These are phyloP conservation scores for Phalaenopsis equestris DNA, from an alignment of 106 monocot genomes.

Conservation along the genomic window DNA sequence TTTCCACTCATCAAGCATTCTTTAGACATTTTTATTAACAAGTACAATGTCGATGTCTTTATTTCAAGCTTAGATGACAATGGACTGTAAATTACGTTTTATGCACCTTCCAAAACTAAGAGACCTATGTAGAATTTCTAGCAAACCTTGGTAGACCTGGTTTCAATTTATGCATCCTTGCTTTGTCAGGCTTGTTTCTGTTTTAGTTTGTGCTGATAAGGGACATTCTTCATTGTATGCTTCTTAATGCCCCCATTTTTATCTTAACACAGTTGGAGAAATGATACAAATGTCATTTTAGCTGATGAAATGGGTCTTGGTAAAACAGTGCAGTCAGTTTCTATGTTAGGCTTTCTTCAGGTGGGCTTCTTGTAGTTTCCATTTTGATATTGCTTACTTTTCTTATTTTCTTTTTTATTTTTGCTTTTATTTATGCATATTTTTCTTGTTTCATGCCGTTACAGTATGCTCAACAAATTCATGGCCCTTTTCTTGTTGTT, in stretches of 20 bases:
- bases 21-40: background rate
- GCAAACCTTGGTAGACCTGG: background rate
- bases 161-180: background rate
- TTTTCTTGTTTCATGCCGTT: conserved; percentile 6
- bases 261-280: conserved; percentile 77
- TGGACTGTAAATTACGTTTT: background rate
- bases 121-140: background rate
- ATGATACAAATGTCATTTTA: conserved; percentile 97
- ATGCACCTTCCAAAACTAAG: background rate
- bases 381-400: background rate
- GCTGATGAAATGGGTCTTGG: conserved; percentile 99
- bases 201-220: background rate
- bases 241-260: background rate
- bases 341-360: conserved; percentile 97
- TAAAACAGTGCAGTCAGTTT: conserved; percentile 97
- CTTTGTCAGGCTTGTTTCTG: background rate
- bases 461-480: conserved; percentile 91
- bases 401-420: background rate
- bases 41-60: background rate
- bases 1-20: background rate
- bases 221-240: background rate
- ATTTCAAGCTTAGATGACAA: background rate
- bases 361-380: conserved; percentile 21
- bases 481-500: conserved; percentile 96
- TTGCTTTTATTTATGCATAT: background rate